Evolutionary conservation across 805 yeast species (phyloP), one percentile per base, ranked within the genome.

Genomic region (Teunomyces barrocoloradensis): DNA sequence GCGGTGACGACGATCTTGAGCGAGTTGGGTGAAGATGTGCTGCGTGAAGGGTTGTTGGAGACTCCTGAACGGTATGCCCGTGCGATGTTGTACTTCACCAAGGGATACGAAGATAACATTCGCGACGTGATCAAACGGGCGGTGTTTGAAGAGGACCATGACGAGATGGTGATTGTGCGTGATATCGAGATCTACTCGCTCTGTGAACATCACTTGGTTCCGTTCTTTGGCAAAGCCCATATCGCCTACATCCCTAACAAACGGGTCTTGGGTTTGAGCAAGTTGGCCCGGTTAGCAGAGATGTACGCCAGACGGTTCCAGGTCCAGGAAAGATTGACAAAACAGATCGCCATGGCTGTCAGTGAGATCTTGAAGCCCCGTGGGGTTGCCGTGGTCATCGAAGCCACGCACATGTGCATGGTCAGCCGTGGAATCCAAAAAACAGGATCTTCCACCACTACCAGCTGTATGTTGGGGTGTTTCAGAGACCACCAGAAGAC

Each of bases 401-500:
- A 94, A 69, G 97, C 97, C 15, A 81, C 92, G 2, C 99, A 94
- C 65, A 94, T 94, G 99, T 94, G 99, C 68, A 94, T 94, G 99
- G 98, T 92, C 23, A 89, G 96, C 65, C 81, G 99, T 63, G 99
- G 99, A 47, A 89, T 94, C 23, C 97, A 94, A 67, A 94, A 94
- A 68, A 82, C 96, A 0, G 97, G 98, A 1, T 87, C 96, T 15
- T 79, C 87, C 15, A 94, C 99, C 2, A 84, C 90, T 29, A 94
- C 99, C 15, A 88, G 96, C 60, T 92, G 98, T 63, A 92, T 94
- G 97, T 78, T 94, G 58, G 99, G 99, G 7, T 87, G 96, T 55
- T 94, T 94, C 76, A 80, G 97, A 61, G 87, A 84, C 47, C 89
- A 89, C 37, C 97, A 91, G 66, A 89, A 89, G 75, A 94, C 99